These are phyloP conservation scores for Diutina catenulata DNA, from an alignment of 1,139 yeast species.

Conservation along the genomic window DNA sequence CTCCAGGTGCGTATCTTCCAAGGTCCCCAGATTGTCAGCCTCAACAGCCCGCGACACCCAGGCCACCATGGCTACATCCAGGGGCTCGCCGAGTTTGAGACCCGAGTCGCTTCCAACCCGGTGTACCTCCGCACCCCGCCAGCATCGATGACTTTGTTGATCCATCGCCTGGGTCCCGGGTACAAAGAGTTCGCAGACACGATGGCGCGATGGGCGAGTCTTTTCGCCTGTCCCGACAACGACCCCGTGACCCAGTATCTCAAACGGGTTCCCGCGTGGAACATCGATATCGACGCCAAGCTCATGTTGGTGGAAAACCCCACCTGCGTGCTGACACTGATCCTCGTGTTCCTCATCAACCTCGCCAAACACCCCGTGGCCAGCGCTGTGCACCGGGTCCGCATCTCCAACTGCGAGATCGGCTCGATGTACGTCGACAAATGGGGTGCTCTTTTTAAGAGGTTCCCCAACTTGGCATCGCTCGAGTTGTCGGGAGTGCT, in stretches of 20 bases:
- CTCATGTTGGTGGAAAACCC: conserved; percentile 2
- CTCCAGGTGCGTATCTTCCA: not conserved
- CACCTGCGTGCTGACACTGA: not conserved
- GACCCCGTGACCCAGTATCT: not conserved
- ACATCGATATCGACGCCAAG: not conserved
- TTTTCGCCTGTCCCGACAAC: not conserved
- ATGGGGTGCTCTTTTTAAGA: not conserved
- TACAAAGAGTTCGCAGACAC: not conserved
- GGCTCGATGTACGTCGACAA: conserved; percentile 1
- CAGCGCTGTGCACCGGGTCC: not conserved
- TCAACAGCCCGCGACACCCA: not conserved
- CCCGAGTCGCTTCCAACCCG: not conserved
- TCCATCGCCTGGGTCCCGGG: not conserved
- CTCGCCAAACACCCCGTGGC: not conserved
- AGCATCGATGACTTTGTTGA: not conserved
- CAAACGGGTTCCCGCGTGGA: not conserved
- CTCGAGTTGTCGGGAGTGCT: not conserved
- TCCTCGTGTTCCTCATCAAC: not conserved
- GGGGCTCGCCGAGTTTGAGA: not conserved
- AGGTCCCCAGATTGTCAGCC: not conserved
- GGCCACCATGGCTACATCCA: not conserved
- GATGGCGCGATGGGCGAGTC: too few relatives aligned
- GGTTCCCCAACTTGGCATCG: not conserved
- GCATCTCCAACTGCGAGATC: conserved; percentile 2
- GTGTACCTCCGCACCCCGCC: not conserved